Conservation (phyloP, 371 early-diverging fungal species). For the Lichtheimia ramosa region DNA sequence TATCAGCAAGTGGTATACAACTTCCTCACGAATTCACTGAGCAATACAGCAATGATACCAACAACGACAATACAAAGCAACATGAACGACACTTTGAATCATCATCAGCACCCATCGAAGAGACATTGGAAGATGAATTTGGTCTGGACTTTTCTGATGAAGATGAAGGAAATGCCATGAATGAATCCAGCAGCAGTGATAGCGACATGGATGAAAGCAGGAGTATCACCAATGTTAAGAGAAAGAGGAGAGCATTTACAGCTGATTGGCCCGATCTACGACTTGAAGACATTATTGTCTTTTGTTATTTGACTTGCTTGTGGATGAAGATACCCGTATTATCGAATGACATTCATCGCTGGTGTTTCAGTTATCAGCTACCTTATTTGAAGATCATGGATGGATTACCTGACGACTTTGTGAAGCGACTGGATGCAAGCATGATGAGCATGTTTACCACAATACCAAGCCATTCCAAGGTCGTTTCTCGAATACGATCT, state of each 20-base stretch:
- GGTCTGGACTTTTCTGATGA: not conserved
- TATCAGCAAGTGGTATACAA: not conserved
- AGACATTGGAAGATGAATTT: constrained; percentile 4
- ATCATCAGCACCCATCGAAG: not conserved
- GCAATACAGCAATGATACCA: not conserved
- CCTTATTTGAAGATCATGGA: not conserved
- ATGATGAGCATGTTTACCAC: not conserved
- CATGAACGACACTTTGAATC: not conserved
- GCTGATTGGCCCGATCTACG: constrained; percentile 2
- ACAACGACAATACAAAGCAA: not conserved
- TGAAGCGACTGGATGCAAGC: not conserved
- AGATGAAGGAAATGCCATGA: not conserved
- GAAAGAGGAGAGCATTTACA: not conserved
- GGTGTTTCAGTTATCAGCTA: not conserved
- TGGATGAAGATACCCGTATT: constrained; percentile 3
- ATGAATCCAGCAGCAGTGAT: no score
- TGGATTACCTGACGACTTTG: not conserved
- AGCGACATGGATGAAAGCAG: not conserved
- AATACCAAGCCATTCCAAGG: not conserved
- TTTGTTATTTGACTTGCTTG: constrained; percentile 1
- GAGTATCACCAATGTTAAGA: not conserved
- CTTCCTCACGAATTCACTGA: not conserved
- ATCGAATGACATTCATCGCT: not conserved
- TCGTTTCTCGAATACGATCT: not conserved
- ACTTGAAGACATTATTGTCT: not conserved